Base-by-base conservation (phyloP, 192 early-diverging fungal genomes). In the Helicostylum pulchrum region DNA sequence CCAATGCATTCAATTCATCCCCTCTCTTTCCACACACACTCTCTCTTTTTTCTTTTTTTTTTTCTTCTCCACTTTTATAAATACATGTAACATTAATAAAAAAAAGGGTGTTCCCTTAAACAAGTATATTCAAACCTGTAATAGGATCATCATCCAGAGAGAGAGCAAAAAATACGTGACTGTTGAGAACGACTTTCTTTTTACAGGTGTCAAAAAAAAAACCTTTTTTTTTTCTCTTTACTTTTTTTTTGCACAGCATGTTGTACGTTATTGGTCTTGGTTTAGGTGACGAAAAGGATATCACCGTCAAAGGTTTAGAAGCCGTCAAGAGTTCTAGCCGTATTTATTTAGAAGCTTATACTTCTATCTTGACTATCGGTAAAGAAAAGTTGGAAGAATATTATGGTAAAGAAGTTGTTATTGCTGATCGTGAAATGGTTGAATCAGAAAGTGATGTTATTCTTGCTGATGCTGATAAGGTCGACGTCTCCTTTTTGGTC, bases 391-490 rank as follows among this genome's bases (percentile, higher is more conserved):
- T 94, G 60, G 93, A 98, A 83, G 84, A 80, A 32, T 94, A 92
- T 62, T 98, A 99, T 71, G 92, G 85, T 34, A 90, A 92, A 68
- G 68, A 81, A 48, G 83, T 99, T 0, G 83, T 86, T 2, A 62
- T 98, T n/a, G 97, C 97, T 1, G 93, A 99, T 74, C 86, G 97
- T 65, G 97, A 99, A 78, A 94, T 95, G 82, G 97, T 99, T 15
- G 97, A 99, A 79, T 88, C 89, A 1, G 87, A 90, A 31, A 88
- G 91, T 34, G 95, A 97, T 68, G 72, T 81, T 5, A 99, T 99
- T 66, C 83, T 99, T 26, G 77, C 80, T 51, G 87, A 90, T 62
- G 97, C 95, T 2, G 92, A 95, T 64, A 86, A 71, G 43, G 84
- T 92, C 54, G 89, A 99, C 67, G 93, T 99, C 14, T 89, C 92